Evolutionary conservation across 306 rosid species (phyloP).

Genomic region (Prunus mume): DNA sequence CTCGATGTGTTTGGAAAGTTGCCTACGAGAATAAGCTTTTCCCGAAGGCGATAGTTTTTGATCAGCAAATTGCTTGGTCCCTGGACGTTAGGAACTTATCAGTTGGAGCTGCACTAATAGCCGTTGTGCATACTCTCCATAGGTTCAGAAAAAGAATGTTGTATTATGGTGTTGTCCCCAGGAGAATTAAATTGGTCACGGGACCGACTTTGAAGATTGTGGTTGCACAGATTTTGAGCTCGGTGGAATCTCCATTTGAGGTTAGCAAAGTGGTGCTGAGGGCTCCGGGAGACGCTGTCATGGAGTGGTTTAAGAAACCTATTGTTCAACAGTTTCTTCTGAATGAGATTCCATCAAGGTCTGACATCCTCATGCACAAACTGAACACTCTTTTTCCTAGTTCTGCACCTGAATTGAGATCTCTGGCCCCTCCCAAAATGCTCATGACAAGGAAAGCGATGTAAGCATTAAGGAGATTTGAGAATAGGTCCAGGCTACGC

Average conservation of each 20-base stretch:
- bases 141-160: slow-evolving; percentile 96
- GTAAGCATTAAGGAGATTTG: slow-evolving; percentile 5
- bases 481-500: background rate
- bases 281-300: slow-evolving; percentile 87
- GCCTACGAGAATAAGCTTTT: slow-evolving; percentile 95
- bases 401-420: slow-evolving; percentile 91
- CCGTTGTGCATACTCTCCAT: slow-evolving; percentile 89
- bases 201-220: slow-evolving; percentile 92
- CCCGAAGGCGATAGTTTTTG: slow-evolving; percentile 91
- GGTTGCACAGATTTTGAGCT: slow-evolving; percentile 75
- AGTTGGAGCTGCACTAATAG: slow-evolving; percentile 86
- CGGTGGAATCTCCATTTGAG: slow-evolving; percentile 94
- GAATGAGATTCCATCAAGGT: slow-evolving; percentile 77
- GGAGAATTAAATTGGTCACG: slow-evolving; percentile 87
- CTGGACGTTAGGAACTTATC: slow-evolving; percentile 94
- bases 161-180: slow-evolving; percentile 77
- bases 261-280: slow-evolving; percentile 93
- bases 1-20: slow-evolving; percentile 92
- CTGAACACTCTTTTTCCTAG: slow-evolving; percentile 88
- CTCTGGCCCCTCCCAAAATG: slow-evolving; percentile 73
- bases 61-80: slow-evolving; percentile 98
- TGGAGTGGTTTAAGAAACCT: slow-evolving; percentile 98
- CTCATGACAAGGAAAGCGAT: slow-evolving; percentile 57
- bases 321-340: slow-evolving; percentile 95
- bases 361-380: slow-evolving; percentile 91